These are phyloP conservation scores for Ustulina deusta DNA, from an alignment of 2,329 filamentous ascomycete species.

Conservation along the genomic window DNA sequence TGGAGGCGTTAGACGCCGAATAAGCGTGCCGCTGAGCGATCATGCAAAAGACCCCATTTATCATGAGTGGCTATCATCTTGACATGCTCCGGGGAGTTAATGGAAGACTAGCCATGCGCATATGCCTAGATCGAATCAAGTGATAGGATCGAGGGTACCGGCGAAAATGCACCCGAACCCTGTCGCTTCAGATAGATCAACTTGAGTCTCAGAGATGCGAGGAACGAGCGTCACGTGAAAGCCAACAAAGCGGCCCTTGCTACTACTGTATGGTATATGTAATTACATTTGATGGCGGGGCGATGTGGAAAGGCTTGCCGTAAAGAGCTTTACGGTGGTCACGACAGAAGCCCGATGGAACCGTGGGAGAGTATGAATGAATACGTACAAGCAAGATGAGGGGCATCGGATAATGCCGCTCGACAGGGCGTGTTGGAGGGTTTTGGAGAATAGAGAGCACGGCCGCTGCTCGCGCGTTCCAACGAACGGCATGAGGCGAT, in stretches of 20 bases:
- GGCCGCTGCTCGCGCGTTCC: not conserved
- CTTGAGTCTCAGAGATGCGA: conserved; percentile 5
- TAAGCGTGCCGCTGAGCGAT: conserved; percentile 21
- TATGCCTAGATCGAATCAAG: not conserved
- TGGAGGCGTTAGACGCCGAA: not conserved
- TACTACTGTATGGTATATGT: too few relatives aligned
- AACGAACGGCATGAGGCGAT: conserved; percentile 13
- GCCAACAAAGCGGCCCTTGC: not conserved
- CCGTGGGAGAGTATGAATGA: not conserved
- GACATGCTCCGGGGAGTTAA: not conserved
- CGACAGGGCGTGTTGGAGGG: not conserved
- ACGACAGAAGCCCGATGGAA: not conserved
- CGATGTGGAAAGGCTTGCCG: not conserved
- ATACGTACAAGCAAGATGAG: not conserved
- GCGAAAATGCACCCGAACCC: conserved; percentile 3
- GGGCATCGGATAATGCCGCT: not conserved
- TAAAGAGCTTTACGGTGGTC: not conserved
- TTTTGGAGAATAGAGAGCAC: not conserved
- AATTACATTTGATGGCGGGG: conserved; percentile 4
- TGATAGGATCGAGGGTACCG: not conserved
- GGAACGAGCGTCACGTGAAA: conserved; percentile 1
- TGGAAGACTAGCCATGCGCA: not conserved
- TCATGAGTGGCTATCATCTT: not conserved
- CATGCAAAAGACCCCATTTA: not conserved
- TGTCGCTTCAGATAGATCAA: conserved; percentile 7